Evolutionary conservation across 495 filamentous ascomycete genomes (phyloP).

Genomic region (Bacidia gigantensis): DNA sequence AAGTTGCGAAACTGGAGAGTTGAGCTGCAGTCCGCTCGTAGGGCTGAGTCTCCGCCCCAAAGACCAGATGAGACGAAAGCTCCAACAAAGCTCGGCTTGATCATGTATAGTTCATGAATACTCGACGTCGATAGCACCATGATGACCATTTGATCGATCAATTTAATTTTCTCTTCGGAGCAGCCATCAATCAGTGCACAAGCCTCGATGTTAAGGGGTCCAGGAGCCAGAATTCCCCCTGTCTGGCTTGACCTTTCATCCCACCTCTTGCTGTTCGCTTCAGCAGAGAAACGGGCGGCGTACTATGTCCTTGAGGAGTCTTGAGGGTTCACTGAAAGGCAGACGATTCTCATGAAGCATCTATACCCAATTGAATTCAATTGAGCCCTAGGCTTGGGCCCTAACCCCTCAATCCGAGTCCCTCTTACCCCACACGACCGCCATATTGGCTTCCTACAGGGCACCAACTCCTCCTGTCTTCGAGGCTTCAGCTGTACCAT

Average conservation of each 20-base stretch:
- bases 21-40: slow-evolving; percentile 2
- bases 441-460: slow-evolving; percentile 17
- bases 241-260: too few species aligned
- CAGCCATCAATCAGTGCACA: too few species aligned
- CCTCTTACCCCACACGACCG: slow-evolving; percentile 10
- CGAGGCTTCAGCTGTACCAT: slow-evolving; percentile 11
- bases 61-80: not conserved
- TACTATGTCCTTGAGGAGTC: too few species aligned
- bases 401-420: not conserved
- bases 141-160: not conserved
- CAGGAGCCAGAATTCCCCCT: too few species aligned
- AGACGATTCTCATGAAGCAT: not conserved
- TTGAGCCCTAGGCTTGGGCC: too few species aligned
- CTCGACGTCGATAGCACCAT: not conserved
- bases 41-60: slow-evolving; percentile 2
- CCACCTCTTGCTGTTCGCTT: too few species aligned
- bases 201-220: too few species aligned
- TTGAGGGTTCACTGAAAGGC: not conserved
- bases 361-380: not conserved
- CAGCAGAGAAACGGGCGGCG: too few species aligned
- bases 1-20: not conserved
- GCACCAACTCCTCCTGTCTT: slow-evolving; percentile 12
- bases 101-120: not conserved
- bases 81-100: too few species aligned
- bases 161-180: not conserved